Percentiles rank a stretch among this genome's conserved stretches.
These are phyloP conservation scores for Cladophialophora bantiana DNA, from an alignment of 2,329 filamentous ascomycete species.

Conservation along the genomic window DNA sequence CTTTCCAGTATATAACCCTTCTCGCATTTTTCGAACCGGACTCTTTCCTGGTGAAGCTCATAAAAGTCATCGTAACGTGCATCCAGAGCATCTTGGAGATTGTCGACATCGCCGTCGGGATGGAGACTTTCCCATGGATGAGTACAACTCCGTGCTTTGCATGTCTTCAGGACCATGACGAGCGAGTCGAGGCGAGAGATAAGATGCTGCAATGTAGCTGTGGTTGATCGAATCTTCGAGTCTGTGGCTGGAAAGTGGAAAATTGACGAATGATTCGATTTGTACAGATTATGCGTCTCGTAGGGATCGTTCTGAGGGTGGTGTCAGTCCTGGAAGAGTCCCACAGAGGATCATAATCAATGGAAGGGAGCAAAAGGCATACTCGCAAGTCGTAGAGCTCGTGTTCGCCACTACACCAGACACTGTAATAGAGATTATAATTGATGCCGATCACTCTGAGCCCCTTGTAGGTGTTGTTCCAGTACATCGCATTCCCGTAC, in stretches of 20 bases:
- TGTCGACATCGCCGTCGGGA: slow-evolving; percentile 42
- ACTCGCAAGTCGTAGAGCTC: slow-evolving; percentile 51
- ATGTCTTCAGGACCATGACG: slow-evolving; percentile 50
- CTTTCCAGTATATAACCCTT: slow-evolving; percentile 47
- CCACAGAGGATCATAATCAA: background rate
- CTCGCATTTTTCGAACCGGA: slow-evolving; percentile 48
- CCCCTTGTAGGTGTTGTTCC: slow-evolving; percentile 49
- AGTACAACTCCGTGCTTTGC: slow-evolving; percentile 47
- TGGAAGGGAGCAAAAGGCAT: slow-evolving; percentile 9
- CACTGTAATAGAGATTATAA: slow-evolving; percentile 51
- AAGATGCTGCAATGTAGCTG: slow-evolving; percentile 38
- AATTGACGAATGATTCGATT: slow-evolving; percentile 15
- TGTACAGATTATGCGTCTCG: slow-evolving; percentile 46
- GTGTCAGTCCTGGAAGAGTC: background rate
- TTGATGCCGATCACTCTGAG: slow-evolving; percentile 46
- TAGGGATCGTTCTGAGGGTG: slow-evolving; percentile 46
- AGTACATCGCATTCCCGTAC: slow-evolving; percentile 35
- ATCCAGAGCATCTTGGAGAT: slow-evolving; percentile 45
- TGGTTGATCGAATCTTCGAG: background rate
- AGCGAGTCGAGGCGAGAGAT: slow-evolving; percentile 46
- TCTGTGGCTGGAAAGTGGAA: slow-evolving; percentile 7
- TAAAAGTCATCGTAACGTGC: slow-evolving; percentile 47
- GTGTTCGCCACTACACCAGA: slow-evolving; percentile 52
- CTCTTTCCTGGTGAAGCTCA: slow-evolving; percentile 41
- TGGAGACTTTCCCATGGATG: slow-evolving; percentile 49